phyloP scores from a whole-genome alignment of 164 flowering plant species.

The Magnolia kwangsiensis region DNA sequence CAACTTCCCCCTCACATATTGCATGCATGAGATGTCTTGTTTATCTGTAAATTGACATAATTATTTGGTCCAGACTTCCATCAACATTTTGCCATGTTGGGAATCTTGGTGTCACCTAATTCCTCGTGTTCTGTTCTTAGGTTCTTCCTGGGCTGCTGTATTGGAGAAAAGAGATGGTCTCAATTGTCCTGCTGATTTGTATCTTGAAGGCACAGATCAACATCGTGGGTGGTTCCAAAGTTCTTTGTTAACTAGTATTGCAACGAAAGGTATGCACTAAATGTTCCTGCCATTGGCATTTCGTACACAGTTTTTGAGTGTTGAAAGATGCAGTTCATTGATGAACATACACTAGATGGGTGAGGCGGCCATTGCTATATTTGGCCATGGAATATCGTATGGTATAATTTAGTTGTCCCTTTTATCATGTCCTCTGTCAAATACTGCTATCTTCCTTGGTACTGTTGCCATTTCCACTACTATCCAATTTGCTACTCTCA shows the following conservation, averaged over 20 bases:
- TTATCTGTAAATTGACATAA: not conserved
- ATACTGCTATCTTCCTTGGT: no score
- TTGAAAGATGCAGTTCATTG: not conserved
- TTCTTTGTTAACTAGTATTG: conserved; percentile 86
- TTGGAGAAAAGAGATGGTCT: conserved; percentile 64
- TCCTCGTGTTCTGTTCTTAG: conserved; percentile 31
- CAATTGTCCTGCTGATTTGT: conserved; percentile 84
- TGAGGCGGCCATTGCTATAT: not conserved
- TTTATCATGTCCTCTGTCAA: no score
- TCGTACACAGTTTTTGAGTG: not conserved
- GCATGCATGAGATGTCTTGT: not conserved
- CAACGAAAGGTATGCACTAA: conserved; percentile 55
- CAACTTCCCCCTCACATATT: no score
- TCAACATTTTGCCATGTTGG: not conserved
- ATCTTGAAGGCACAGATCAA: conserved; percentile 97
- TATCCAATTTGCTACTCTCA: no score
- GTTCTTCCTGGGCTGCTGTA: conserved; percentile 99
- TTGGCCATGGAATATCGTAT: no score
- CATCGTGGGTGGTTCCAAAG: conserved; percentile 99
- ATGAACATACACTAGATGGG: not conserved
- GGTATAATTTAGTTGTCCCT: no score
- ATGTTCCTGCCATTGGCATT: not conserved
- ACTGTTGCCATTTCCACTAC: no score
- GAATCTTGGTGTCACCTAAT: not conserved
- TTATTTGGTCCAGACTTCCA: not conserved